Evolutionary conservation across 2,329 filamentous ascomycete species (phyloP), one percentile per base, ranked within the genome.

Genomic region (Emergomyces orientalis): DNA sequence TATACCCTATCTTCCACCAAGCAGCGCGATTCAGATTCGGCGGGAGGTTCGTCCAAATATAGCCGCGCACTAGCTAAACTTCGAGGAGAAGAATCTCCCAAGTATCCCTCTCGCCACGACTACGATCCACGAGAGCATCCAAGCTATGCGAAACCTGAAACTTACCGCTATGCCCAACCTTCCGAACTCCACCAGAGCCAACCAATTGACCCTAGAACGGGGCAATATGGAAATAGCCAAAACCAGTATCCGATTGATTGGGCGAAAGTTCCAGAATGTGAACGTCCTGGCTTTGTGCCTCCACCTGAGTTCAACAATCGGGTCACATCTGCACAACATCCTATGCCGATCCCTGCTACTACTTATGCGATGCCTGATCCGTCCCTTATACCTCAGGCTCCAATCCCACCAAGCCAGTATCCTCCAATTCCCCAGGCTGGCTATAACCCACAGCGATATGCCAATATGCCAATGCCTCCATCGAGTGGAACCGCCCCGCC

Each of bases 221-320:
- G 61, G 65, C 62, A 63, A 65, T 65, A 62, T n/a, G 49, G 60
- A n/a, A 63, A 62, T 59, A 64, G 60, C 32, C 58, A 65, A 14
- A 58, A 64, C 27, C 30, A 34, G 19, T 54, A 63, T 59, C 69
- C 63, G 59, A 67, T 67, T 9, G 72, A 74, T 52, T 77, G 75
- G 76, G 72, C 73, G 25, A 66, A 74, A 25, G 69, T 78, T 13
- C 75, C 75, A 2, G 75, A 75, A 60, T 74, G 74, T 59, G 74
- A 76, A 66, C 73, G 73, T 30, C 75, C 76, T 17, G 76, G 74
- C 1, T 78, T 74, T 63, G 72, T 78, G n/a, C 75, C 76, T 39
- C 75, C 76, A 14, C 68, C 69, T 8, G 37, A 60, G 9, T 51
- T 60, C 22, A 47, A 39, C 8, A 52, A 49, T 32, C 60, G 25